Base-by-base conservation (phyloP, 2,329 filamentous ascomycete species). In the Fusarium praegraminearum region DNA sequence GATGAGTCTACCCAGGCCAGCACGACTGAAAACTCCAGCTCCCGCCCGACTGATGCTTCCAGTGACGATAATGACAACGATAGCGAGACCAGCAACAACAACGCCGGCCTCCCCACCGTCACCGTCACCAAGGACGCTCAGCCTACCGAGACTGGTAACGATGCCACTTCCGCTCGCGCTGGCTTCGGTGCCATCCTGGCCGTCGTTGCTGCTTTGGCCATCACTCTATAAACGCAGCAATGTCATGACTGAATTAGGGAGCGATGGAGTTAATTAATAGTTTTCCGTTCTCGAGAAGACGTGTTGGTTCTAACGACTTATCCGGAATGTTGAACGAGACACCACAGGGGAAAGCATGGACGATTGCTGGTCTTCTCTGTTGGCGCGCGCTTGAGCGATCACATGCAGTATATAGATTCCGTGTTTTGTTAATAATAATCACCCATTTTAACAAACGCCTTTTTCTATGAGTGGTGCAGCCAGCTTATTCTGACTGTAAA, bases 401-500 rank as follows among this genome's bases (percentile, higher is more conserved):
- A 55, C 49, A 52, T 52, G 36, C 35, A 40, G 57, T 73, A 74
- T 50, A 75, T 75, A 75, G 57, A 68, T 67, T 62, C 49, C 53
- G 65, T 57, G 54, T 70, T 62, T 52, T 57, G 28, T 71, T 62
- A 62, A 70, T 46, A 38, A 62, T 59, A 26, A 64, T 46, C 41
- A 57, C 45, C 22, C 4, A 30, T 43, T 30, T 62, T 62, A 38
- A 38, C 47, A 43, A 62, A 69, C 52, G 40, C 65, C 55, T 69
- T 44, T 15, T 57, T 59, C n/a, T 40, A 38, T 44, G 24, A 26
- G 12, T 16, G 26, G 41, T 36, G 24, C 8, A 13, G 12, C 40
- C 65, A 54, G 59, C 30, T 28, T 74, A 73, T 55, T 72, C 67
- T 46, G 65, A 55, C 15, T 57, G 72, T 59, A 81, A 67, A 81